phyloP scores from a whole-genome alignment of 2,329 filamentous ascomycete genomes.

The Aspergillus ibericus region DNA sequence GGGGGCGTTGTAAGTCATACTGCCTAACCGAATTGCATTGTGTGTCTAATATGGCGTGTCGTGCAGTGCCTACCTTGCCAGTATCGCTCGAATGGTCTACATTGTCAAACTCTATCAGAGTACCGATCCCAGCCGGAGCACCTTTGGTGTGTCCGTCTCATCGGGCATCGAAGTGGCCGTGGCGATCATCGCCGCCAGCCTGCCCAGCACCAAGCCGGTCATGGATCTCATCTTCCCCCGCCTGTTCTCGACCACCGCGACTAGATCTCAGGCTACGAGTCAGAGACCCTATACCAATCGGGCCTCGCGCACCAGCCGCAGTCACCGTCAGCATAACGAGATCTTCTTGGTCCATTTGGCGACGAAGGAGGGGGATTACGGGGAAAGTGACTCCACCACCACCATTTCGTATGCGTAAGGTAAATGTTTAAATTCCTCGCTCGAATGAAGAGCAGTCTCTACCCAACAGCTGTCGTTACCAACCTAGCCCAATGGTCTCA shows the following conservation, averaged over 20 bases:
- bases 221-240: not conserved
- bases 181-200: slow-evolving; percentile 3
- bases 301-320: not conserved
- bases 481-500: too few relatives aligned
- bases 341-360: not conserved
- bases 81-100: slow-evolving; percentile 12
- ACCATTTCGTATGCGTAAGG: not conserved
- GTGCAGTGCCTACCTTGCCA: slow-evolving; percentile 13
- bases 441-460: too few relatives aligned
- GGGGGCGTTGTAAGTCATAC: not conserved
- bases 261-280: not conserved
- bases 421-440: too few relatives aligned
- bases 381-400: not conserved
- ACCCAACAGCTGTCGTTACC: too few relatives aligned
- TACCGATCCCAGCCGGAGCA: slow-evolving; percentile 13
- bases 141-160: slow-evolving; percentile 9
- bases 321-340: not conserved
- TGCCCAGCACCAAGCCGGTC: not conserved
- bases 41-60: not conserved
- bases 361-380: not conserved
- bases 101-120: slow-evolving; percentile 13
- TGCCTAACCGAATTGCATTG: not conserved
- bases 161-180: slow-evolving; percentile 10
- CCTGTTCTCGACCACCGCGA: not conserved
- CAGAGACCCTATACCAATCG: not conserved